Evolutionary conservation across 2,329 filamentous ascomycete species (phyloP).

Genomic region (Hawksworthiomyces lignivorus): DNA sequence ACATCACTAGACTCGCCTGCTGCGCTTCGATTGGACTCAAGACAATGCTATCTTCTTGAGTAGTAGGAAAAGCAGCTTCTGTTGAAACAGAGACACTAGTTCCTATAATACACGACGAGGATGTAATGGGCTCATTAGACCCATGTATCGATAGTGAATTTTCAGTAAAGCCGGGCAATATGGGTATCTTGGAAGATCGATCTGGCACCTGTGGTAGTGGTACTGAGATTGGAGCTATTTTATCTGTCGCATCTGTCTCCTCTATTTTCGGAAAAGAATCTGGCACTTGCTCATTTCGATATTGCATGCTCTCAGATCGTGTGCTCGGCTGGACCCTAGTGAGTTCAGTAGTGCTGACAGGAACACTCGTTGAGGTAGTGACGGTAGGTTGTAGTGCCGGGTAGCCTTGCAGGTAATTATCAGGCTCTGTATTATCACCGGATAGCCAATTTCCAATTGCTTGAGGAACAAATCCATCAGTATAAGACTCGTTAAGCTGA

Average conservation of each 20-base stretch:
- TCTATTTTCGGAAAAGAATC: not conserved
- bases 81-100: too few species aligned
- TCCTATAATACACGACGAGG: too few species aligned
- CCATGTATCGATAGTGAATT: not conserved
- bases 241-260: not conserved
- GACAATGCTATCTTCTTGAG: not conserved
- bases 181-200: not conserved
- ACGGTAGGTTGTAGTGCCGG: slow-evolving; percentile 28
- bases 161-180: not conserved
- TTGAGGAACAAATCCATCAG: slow-evolving; percentile 18
- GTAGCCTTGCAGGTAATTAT: slow-evolving; percentile 27
- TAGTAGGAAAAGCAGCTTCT: too few species aligned
- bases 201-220: not conserved
- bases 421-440: slow-evolving; percentile 21
- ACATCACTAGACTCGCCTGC: not conserved
- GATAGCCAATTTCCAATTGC: slow-evolving; percentile 22
- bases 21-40: not conserved
- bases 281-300: slow-evolving; percentile 18
- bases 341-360: not conserved
- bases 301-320: slow-evolving; percentile 33
- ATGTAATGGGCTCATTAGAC: not conserved
- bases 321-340: slow-evolving; percentile 19
- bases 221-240: not conserved
- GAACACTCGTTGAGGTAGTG: slow-evolving; percentile 11
- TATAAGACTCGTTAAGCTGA: slow-evolving; percentile 13